These are phyloP conservation scores for Leccinum uliginosum DNA, from an alignment of 768 basidiomycete genomes.

Conservation along the genomic window DNA sequence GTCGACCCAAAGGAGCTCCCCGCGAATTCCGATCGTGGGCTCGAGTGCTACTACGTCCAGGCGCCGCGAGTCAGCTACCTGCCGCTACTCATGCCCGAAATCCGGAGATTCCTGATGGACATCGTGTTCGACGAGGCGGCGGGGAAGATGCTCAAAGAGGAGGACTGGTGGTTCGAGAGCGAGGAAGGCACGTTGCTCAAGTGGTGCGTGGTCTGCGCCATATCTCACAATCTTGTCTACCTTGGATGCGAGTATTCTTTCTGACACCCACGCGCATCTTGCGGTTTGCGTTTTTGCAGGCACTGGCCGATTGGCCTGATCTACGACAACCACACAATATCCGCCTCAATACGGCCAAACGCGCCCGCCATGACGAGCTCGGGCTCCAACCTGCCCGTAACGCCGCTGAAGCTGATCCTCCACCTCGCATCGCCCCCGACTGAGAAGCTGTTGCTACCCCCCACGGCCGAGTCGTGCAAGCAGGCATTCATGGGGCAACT, in stretches of 20 bases:
- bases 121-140: constrained; percentile 88
- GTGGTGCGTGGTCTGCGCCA: constrained; percentile 63
- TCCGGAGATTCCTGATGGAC: constrained; percentile 84
- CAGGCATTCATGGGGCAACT: constrained; percentile 93
- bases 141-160: constrained; percentile 71
- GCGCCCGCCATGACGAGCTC: constrained; percentile 36
- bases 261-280: constrained; percentile 7
- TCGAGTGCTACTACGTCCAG: constrained; percentile 88
- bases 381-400: constrained; percentile 34
- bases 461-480: constrained; percentile 83
- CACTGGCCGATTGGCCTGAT: constrained; percentile 97
- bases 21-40: constrained; percentile 81
- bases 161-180: constrained; percentile 98
- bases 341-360: constrained; percentile 46
- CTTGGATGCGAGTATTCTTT: background rate
- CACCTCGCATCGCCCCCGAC: constrained; percentile 86
- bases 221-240: background rate
- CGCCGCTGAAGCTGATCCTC: constrained; percentile 74
- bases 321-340: constrained; percentile 79
- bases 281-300: constrained; percentile 45
- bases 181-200: constrained; percentile 78
- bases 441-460: constrained; percentile 79
- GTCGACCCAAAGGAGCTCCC: constrained; percentile 88
- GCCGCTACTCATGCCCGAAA: constrained; percentile 84
- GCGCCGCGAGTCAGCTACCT: constrained; percentile 93